A percentile compares a stretch with the other conserved stretches of the same genome.
Conservation (phyloP, 495 filamentous ascomycete species). For the Lindgomyces ingoldianus region DNA sequence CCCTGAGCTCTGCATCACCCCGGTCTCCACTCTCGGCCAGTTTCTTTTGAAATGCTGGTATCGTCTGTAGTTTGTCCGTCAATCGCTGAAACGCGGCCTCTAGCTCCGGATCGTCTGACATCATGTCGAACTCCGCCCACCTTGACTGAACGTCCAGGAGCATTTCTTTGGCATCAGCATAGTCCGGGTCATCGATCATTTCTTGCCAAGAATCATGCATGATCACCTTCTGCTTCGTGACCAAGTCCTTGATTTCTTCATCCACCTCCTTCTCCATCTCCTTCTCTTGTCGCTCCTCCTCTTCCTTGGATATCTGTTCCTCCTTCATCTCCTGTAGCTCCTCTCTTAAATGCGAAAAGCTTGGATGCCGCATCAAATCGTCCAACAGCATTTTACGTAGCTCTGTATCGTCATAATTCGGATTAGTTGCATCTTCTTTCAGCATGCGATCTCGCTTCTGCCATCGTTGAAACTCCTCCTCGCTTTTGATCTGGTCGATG, state of each 20-base stretch:
- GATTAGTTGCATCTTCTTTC: constrained; percentile 10
- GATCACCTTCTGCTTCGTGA: not conserved
- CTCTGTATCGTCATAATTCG: constrained; percentile 30
- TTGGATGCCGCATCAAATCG: constrained; percentile 21
- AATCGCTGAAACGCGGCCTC: not conserved
- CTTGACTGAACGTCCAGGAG: not conserved
- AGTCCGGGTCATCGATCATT: constrained; percentile 22
- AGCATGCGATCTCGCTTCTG: constrained; percentile 11
- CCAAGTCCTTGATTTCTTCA: constrained; percentile 1
- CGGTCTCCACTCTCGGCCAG: constrained; percentile 5
- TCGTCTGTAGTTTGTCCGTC: constrained; percentile 5
- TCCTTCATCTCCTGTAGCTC: constrained; percentile 11
- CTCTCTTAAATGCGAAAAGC: constrained; percentile 13
- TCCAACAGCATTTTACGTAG: constrained; percentile 9
- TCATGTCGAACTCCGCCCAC: not conserved
- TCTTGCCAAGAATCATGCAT: constrained; percentile 9
- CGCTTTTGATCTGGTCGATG: not conserved
- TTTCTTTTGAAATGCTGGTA: constrained; percentile 3
- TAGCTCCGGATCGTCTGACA: constrained; percentile 6
- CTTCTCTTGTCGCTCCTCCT: constrained; percentile 2
- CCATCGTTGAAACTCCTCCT: not conserved
- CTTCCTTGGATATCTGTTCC: not conserved
- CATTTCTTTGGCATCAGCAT: not conserved
- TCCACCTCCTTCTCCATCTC: constrained; percentile 13
- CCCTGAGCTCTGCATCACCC: not conserved